Percentiles rank a stretch among this genome's conserved stretches.
phyloP scores from a whole-genome alignment of 1,284 basidiomycete genomes.

The Fomes fomentarius region DNA sequence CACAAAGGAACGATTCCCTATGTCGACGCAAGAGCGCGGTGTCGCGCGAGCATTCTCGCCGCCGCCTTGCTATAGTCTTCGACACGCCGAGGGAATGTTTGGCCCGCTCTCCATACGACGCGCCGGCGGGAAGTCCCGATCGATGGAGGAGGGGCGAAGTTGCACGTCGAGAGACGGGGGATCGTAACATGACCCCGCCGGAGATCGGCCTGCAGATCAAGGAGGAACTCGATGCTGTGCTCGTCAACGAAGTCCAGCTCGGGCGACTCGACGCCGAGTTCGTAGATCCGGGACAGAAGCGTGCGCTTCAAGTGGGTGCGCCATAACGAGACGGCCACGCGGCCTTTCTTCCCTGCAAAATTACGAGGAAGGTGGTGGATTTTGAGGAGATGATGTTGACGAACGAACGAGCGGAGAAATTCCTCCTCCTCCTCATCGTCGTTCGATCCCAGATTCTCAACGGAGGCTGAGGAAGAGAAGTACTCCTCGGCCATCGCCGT shows the following conservation, averaged over 20 bases:
- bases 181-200: background rate
- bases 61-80: constrained; percentile 9
- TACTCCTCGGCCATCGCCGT: too few species aligned
- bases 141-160: background rate
- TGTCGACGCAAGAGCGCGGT: background rate
- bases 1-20: background rate
- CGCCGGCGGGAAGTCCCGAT: constrained; percentile 2
- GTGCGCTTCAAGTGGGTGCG: background rate
- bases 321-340: background rate
- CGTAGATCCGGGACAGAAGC: constrained; percentile 2
- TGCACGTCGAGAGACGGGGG: background rate
- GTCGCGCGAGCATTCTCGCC: constrained; percentile 4
- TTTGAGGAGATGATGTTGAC: background rate
- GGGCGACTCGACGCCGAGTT: constrained; percentile 4
- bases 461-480: too few species aligned
- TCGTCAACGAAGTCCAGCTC: constrained; percentile 13
- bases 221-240: constrained; percentile 9
- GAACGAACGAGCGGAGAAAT: background rate
- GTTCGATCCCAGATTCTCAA: too few species aligned
- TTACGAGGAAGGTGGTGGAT: constrained; percentile 1
- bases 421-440: background rate
- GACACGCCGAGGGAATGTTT: constrained; percentile 7
- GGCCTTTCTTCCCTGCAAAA: background rate
- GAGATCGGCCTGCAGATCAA: constrained; percentile 10
- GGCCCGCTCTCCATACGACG: background rate